Base-by-base conservation (phyloP, 2,329 filamentous ascomycete species). In the Ceratocystis alfenasii region DNA sequence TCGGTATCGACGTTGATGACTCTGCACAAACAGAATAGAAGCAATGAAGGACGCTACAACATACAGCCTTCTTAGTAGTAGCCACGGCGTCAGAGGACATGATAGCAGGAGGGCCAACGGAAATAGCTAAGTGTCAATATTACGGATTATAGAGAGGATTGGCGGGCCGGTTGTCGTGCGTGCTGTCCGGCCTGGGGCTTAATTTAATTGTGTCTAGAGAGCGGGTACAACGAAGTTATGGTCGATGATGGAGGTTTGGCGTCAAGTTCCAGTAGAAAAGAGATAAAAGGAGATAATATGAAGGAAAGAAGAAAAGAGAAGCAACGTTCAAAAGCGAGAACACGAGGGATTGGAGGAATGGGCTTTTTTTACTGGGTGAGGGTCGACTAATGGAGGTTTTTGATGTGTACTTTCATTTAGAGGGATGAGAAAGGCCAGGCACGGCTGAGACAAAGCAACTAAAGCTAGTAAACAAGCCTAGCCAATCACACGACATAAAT, bases 361-460 rank as follows among this genome's bases (percentile, higher is more conserved):
- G n/a, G 22, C 30, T 8, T 1, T 30, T 33, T 30, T 36, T 30
- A 4, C 25, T 12, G 55, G 10, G 28, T 33, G 55, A 59, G 30
- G 55, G 55, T 59, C 15, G 8, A 25, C 15, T 59, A 59, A 25
- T 59, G 55, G 55, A 30, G 55, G 30, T 30, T 59, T 59, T 33
- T 36, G 15, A 59, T 59, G 25, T 59, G 55, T 59, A 30, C 55
- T 65, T 63, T 60, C 8, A 66, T 62, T 66, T 61, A 36, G 59
- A 66, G 65, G 60, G 65, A 66, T 66, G 65, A 62, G 28, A 36
- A 59, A 17, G 55, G 55, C 17, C 55, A 59, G 55, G 55, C 55
- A 66, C 46, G 65, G 59, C 65, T 66, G 65, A 66, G 64, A 65
- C 64, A 61, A 60, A 59, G 22, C 57, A 59, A 3, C 64, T 45